phyloP scores from a whole-genome alignment of 495 filamentous ascomycete species.

The Penicilliopsis zonata region DNA sequence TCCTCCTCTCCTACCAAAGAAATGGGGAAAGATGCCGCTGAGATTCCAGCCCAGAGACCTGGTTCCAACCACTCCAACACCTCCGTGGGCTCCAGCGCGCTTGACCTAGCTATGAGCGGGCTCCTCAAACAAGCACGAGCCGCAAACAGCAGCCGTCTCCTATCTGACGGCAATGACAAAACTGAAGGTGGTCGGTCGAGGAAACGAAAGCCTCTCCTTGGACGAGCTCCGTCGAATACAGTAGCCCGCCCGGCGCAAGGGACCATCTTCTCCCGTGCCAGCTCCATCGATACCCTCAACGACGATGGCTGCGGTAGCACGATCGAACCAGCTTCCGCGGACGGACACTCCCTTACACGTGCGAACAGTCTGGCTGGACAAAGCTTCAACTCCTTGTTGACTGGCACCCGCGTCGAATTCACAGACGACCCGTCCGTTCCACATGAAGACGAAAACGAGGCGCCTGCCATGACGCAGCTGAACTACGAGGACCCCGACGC shows the following conservation, averaged over 20 bases:
- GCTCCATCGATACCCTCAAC: constrained; percentile 43
- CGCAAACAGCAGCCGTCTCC: constrained; percentile 22
- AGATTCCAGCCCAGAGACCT: too few relatives aligned
- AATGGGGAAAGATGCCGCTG: too few relatives aligned
- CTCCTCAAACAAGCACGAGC: constrained; percentile 31
- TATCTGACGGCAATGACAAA: constrained; percentile 7
- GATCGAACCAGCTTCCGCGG: constrained; percentile 23
- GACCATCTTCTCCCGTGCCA: constrained; percentile 28
- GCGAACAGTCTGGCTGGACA: constrained; percentile 14
- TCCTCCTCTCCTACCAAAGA: too few relatives aligned
- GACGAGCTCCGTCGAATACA: constrained; percentile 33
- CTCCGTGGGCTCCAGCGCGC: constrained; percentile 13
- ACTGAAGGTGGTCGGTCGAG: constrained; percentile 4
- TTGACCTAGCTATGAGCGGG: constrained; percentile 27
- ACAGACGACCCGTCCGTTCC: constrained; percentile 8
- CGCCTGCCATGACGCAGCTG: constrained; percentile 39
- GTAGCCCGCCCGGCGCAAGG: constrained; percentile 15
- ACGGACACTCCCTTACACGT: constrained; percentile 17
- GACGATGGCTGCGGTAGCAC: constrained; percentile 39
- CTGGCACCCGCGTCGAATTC: constrained; percentile 22
- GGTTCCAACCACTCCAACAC: constrained; percentile 7
- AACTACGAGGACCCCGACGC: constrained; percentile 42
- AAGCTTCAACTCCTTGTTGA: constrained; percentile 22
- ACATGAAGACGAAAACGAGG: constrained; percentile 21
- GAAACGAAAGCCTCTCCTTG: constrained; percentile 33